phyloP scores from a whole-genome alignment of 2,329 filamentous ascomycete genomes.

The Sporothrix globosa region DNA sequence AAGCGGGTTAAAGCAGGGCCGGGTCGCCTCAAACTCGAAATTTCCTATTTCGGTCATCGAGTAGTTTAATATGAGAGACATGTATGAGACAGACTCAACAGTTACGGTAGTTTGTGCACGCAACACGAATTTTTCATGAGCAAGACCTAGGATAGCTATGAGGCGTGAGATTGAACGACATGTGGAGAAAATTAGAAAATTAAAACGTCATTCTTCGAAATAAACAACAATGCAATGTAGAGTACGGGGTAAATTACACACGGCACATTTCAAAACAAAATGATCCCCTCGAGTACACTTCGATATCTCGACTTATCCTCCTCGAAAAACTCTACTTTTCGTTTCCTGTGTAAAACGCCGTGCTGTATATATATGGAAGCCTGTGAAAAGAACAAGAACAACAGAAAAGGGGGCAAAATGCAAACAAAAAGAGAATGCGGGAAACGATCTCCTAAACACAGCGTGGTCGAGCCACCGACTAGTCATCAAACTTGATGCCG shows the following conservation, averaged over 20 bases:
- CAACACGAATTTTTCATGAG: too few relatives aligned
- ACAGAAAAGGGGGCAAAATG: not conserved
- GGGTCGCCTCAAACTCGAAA: constrained; percentile 7
- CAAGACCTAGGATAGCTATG: not conserved
- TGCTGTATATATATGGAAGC: constrained; percentile 28
- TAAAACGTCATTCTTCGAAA: not conserved
- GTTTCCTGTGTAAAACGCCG: constrained; percentile 27
- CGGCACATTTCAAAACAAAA: not conserved
- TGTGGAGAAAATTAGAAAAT: not conserved
- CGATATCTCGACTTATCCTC: too few relatives aligned
- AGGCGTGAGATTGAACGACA: not conserved
- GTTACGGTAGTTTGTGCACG: not conserved
- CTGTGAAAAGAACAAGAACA: not conserved
- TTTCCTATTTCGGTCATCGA: not conserved
- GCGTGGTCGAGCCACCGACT: not conserved
- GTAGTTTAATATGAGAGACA: not conserved
- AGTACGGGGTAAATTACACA: not conserved
- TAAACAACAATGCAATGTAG: not conserved
- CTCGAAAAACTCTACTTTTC: constrained; percentile 19
- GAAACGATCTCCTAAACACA: not conserved
- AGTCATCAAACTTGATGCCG: constrained; percentile 83
- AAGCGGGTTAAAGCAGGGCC: constrained; percentile 4
- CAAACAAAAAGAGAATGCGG: not conserved
- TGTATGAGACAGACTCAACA: not conserved
- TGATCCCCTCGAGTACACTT: not conserved